phyloP scores from a whole-genome alignment of 208 protist species.

The Trypanosoma boissoni region DNA sequence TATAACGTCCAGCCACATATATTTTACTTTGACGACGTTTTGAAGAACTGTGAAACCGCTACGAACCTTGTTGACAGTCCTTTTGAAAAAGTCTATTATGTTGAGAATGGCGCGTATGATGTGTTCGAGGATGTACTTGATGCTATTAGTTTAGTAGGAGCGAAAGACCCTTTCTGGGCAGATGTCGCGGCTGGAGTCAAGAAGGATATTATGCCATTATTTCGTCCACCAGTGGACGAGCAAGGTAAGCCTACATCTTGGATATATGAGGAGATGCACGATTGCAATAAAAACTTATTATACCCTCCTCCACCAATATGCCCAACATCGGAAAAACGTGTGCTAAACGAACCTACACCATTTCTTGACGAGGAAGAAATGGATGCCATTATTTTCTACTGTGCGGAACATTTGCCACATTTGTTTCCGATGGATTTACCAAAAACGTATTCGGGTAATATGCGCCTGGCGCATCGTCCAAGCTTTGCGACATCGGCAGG shows the following conservation, averaged over 20 bases:
- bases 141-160: slow-evolving; percentile 51
- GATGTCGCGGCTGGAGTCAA: slow-evolving; percentile 51
- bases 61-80: slow-evolving; percentile 47
- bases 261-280: slow-evolving; percentile 68
- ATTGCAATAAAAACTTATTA: slow-evolving; percentile 71
- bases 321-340: slow-evolving; percentile 35
- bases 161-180: slow-evolving; percentile 64
- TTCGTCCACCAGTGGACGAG: slow-evolving; percentile 31
- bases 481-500: slow-evolving; percentile 63
- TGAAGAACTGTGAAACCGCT: slow-evolving; percentile 60
- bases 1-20: slow-evolving; percentile 69
- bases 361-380: slow-evolving; percentile 70
- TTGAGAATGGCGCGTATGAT: slow-evolving; percentile 62
- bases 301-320: slow-evolving; percentile 58
- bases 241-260: slow-evolving; percentile 52
- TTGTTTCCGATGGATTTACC: slow-evolving; percentile 60
- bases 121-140: slow-evolving; percentile 65
- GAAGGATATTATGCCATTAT: slow-evolving; percentile 64
- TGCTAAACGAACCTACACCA: slow-evolving; percentile 25
- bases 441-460: slow-evolving; percentile 15
- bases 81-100: slow-evolving; percentile 63
- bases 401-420: slow-evolving; percentile 65
- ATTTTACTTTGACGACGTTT: slow-evolving; percentile 76
- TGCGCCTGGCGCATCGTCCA: slow-evolving; percentile 43
- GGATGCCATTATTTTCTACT: slow-evolving; percentile 76